Evolutionary conservation across 2,329 filamentous ascomycete genomes (phyloP), one percentile per base, ranked within the genome.

Genomic region (Parascedosporium putredinis): DNA sequence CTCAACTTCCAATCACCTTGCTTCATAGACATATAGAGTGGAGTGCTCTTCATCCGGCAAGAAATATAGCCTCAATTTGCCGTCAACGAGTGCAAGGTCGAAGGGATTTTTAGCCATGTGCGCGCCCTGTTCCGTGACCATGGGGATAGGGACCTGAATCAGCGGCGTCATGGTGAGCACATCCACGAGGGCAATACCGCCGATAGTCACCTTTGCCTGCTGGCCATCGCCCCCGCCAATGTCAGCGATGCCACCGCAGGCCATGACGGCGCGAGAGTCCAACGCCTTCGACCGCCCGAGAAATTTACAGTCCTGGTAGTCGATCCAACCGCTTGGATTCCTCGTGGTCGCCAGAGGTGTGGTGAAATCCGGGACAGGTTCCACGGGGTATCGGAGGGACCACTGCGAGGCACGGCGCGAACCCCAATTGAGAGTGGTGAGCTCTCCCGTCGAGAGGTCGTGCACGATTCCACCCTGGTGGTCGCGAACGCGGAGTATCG

Each of bases 251-350:
- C 72, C 72, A 0, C 68, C 68, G 53, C 71, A 74, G 12, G 75
- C 62, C 70, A 73, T 73, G 8, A 74, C 58, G 12, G 65, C 61
- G 33, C 63, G 61, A n/a, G 52, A 56, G n/a, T 54, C 54, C 45
- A 69, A 69, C 5, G 59, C 52, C 8, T 56, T 52, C 12, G 65
- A 63, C 54, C 64, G 65, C 3, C 71, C 72, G 1, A 75, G 60
- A 57, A 67, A 74, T 55, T 75, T 75, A 60, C 71, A 75, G 61
- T 75, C 72, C 57, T 75, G 71, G 55, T 74, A 74, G 52, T 74
- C 72, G 50, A 70, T 57, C 56, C 66, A 74, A 55, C 70, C 64
- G 31, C 61, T 67, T 0, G 69, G 70, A 46, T 74, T 73, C 4
- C 53, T 55, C 1, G 59, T 54, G 0, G 56, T 51, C 2, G 18